These are phyloP conservation scores for Hypoxylon lienhwacheense DNA, from an alignment of 495 filamentous ascomycete species.

Conservation along the genomic window DNA sequence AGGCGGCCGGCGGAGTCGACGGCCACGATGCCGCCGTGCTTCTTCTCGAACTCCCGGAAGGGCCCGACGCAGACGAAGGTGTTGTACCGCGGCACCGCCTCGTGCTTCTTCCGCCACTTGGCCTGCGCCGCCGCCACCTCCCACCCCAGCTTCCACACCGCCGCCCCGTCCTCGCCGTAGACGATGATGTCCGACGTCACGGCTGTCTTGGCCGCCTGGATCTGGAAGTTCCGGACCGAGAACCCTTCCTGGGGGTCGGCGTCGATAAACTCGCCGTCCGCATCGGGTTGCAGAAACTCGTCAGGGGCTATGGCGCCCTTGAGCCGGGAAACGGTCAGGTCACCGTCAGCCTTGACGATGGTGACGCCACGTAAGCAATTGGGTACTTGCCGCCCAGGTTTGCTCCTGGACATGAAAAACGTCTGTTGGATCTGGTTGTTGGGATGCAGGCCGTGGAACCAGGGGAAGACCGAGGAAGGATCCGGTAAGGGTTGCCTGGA, in stretches of 20 bases:
- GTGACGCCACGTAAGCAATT: slow-evolving; percentile 79
- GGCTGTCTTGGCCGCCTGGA: slow-evolving; percentile 87
- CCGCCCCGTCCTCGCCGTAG: slow-evolving; percentile 72
- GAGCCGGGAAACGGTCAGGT: slow-evolving; percentile 70
- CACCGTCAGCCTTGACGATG: slow-evolving; percentile 84
- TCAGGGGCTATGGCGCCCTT: slow-evolving; percentile 82
- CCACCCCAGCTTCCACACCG: slow-evolving; percentile 67
- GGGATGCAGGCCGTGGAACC: slow-evolving; percentile 93
- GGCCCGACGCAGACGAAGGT: slow-evolving; percentile 74
- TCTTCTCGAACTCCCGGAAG: slow-evolving; percentile 73
- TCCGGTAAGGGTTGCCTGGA: slow-evolving; percentile 81
- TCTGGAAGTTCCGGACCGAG: slow-evolving; percentile 90
- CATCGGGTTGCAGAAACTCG: slow-evolving; percentile 64
- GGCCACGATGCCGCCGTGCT: slow-evolving; percentile 69
- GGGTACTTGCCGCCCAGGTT: slow-evolving; percentile 70
- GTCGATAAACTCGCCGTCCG: slow-evolving; percentile 63
- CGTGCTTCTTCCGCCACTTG: slow-evolving; percentile 67
- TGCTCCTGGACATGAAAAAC: slow-evolving; percentile 81
- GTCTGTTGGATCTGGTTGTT: slow-evolving; percentile 84
- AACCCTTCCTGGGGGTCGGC: slow-evolving; percentile 84
- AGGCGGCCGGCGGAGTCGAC: slow-evolving; percentile 70
- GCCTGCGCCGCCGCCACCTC: slow-evolving; percentile 74
- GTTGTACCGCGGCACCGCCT: slow-evolving; percentile 67
- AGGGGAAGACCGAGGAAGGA: slow-evolving; percentile 85
- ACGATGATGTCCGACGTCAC: slow-evolving; percentile 88